Base-by-base conservation (phyloP, 116 monocot genomes). In the Phalaenopsis hybrid region DNA sequence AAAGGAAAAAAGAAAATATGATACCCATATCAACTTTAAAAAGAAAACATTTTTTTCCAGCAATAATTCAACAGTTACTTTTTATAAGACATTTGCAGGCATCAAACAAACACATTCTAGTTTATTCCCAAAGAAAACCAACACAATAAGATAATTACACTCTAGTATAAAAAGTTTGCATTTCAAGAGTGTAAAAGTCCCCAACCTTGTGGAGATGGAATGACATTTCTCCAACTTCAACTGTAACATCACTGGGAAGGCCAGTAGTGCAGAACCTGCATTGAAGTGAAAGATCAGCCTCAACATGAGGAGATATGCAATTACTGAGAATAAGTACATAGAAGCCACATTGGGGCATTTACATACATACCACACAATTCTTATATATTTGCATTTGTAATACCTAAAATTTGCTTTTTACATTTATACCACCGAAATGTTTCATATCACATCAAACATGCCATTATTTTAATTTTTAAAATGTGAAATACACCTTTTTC, bases 151-250 rank as follows among this genome's bases (percentile, higher is more conserved):
- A 28, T 28, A 28, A 28, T 28, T 28, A 28, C 28, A 28, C 28
- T 23, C 3, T 21, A 37, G 28, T 28, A 28, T 28, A 28, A 28
- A 28, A 37, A 12, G 20, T 70, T 33, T 12, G 34, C 34, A 70
- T 70, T 37, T 37, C 6, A 70, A 37, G 34, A 70, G 13, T 37
- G 20, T 75, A 3, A 18, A 52, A 52, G 52, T 52, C 52, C 12
- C 52, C 52, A 41, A 82, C 82, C 82, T 82, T 82, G 44, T 82
- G 82, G 59, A 82, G 82, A 31, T 82, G 82, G 57, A 82, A 82
- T 6, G 76, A 8, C 55, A 82, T 76, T 28, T 82, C 82, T 63
- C 82, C 82, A 44, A 76, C 82, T 59, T 82, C 76, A 75, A 82
- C 61, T 10, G 75, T 76, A 76, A 82, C 74, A 74, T 82, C 82